Base-by-base conservation (phyloP, 148 eudicot species). In the Rhododendron ovatum region DNA sequence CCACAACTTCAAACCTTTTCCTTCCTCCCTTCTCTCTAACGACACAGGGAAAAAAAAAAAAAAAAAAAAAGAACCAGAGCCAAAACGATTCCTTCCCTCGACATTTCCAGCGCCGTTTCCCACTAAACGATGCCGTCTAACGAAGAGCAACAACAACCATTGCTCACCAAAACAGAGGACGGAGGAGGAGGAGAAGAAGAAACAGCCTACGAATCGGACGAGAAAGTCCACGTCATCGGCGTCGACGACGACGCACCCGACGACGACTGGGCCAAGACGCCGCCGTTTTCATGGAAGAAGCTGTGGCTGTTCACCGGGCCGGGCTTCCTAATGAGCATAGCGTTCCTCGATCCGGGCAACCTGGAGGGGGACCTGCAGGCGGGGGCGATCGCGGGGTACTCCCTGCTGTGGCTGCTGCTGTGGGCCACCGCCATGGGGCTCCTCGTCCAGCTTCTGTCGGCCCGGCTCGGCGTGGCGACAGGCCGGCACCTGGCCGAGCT, bases 351-450 rank as follows among this genome's bases (percentile, higher is more conserved):
- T 92, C 99, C 99, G 22, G 99, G 99, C 0, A 98, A 98, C 63
- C 84, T 98, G 5, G 99, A 98, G 83, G 98, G 98, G 1, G 98
- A 98, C 85, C 92, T 98, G 11, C 99, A 98, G 77, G 87, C 99
- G 5, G 99, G 99, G 1, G 99, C 99, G 1, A 92, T 94, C 15
- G 99, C 98, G 0, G 99, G 99, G 1, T 95, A 98, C 86, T 94
- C 98, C 0, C 86, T 98, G 11, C 82, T 98, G 4, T 98, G 99
- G 99, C 90, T 98, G 0, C 90, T 98, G 3, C 82, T 98, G 86
- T 98, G 98, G 99, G 98, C 99, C 84, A 98, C 99, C 0, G 95
- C 91, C 3, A 95, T 98, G 93, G 99, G 99, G 14, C 92, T 98
- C 0, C 57, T 98, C 74, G 92, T 98, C n/a, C 99, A 98, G 92